These are phyloP conservation scores for Arbutus unedo DNA, from an alignment of 148 eudicot species.

Conservation along the genomic window DNA sequence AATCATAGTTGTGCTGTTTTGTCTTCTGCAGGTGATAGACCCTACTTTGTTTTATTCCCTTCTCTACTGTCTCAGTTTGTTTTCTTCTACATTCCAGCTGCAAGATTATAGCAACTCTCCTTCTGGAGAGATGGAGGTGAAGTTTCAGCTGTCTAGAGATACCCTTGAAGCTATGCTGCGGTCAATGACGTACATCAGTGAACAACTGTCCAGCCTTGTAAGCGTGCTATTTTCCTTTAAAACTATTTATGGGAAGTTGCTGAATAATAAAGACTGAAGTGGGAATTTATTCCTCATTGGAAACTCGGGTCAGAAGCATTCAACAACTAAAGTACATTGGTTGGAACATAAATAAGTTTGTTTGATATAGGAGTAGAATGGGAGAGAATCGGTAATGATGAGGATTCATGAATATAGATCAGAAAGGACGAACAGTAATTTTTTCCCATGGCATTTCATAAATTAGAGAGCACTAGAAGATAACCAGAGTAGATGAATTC, in stretches of 20 bases:
- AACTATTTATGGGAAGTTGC: not conserved
- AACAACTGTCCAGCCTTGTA: constrained; percentile 22
- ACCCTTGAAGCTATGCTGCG: constrained; percentile 28
- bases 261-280: not conserved
- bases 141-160: constrained; percentile 32
- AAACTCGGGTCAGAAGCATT: not conserved
- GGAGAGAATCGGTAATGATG: not conserved
- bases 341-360: not conserved
- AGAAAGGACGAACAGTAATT: not conserved
- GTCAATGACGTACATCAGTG: constrained; percentile 29
- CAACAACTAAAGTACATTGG: not conserved
- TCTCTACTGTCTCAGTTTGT: not conserved
- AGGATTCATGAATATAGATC: not conserved
- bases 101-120: constrained; percentile 31
- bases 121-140: constrained; percentile 29
- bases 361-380: not conserved
- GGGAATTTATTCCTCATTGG: no score
- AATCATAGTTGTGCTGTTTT: not conserved
- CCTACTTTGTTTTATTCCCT: not conserved
- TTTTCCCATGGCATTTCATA: not conserved
- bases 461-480: not conserved
- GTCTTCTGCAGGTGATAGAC: constrained; percentile 9
- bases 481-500: not conserved
- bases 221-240: constrained; percentile 1
- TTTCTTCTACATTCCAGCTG: constrained; percentile 19